Evolutionary conservation across 495 filamentous ascomycete species (phyloP).

Genomic region (Hypomontagnella monticulosa): DNA sequence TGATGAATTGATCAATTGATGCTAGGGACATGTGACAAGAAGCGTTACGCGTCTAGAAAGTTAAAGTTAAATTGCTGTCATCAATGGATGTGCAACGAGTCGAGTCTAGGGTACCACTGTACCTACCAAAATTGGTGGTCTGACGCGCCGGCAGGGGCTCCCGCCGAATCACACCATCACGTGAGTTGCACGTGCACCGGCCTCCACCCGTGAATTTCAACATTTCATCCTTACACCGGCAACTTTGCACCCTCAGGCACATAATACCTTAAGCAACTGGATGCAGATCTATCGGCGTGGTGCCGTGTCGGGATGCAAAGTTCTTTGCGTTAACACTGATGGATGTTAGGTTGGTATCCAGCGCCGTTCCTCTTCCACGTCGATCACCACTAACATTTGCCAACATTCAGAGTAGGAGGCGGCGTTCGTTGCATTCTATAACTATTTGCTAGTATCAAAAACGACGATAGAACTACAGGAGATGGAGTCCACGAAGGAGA

Average conservation of each 20-base stretch:
- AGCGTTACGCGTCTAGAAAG: too few relatives aligned
- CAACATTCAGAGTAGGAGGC: too few relatives aligned
- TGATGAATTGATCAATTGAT: too few relatives aligned
- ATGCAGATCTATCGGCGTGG: slow-evolving; percentile 5
- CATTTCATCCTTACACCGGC: slow-evolving; percentile 20
- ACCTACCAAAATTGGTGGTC: background rate
- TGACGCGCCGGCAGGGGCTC: slow-evolving; percentile 4
- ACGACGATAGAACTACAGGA: background rate
- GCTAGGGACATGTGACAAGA: too few relatives aligned
- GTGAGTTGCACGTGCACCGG: slow-evolving; percentile 38
- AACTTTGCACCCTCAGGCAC: slow-evolving; percentile 15
- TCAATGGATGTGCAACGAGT: too few relatives aligned
- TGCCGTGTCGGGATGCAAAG: background rate
- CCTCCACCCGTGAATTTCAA: slow-evolving; percentile 41
- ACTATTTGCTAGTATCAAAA: background rate
- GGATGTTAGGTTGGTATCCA: too few relatives aligned
- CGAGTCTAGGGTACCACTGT: background rate
- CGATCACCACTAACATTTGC: too few relatives aligned
- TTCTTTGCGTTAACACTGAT: background rate
- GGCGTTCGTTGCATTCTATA: background rate
- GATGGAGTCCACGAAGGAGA: slow-evolving; percentile 22
- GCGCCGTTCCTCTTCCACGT: too few relatives aligned
- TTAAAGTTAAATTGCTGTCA: slow-evolving; percentile 1
- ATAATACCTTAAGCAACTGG: background rate
- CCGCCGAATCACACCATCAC: slow-evolving; percentile 36